phyloP scores from a whole-genome alignment of 257 asterid genomes.

The Ophiorrhiza pumila region DNA sequence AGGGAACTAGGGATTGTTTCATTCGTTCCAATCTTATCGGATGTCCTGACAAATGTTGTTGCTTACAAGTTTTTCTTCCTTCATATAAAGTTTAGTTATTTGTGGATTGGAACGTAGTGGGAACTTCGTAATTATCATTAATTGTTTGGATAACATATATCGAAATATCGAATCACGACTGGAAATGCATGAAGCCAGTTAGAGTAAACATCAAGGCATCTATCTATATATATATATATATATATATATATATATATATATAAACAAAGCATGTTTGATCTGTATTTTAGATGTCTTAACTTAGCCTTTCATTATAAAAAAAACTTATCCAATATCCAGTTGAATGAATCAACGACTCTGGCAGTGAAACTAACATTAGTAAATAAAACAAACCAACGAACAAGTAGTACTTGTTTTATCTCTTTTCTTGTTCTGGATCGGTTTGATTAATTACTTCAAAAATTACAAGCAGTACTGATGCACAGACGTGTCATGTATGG shows the following conservation, averaged over 20 bases:
- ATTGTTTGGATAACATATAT: not conserved
- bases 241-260: too few species aligned
- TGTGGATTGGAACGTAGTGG: not conserved
- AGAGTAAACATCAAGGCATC: not conserved
- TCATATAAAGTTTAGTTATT: not conserved
- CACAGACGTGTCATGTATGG: too few species aligned
- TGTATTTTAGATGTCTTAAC: not conserved
- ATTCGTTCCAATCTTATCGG: too few species aligned
- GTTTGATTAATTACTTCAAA: not conserved
- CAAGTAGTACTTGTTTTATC: not conserved
- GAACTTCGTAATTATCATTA: constrained; percentile 4
- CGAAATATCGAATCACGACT: too few species aligned
- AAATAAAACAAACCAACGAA: constrained; percentile 1
- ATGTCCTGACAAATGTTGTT: constrained; percentile 2
- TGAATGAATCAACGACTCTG: not conserved
- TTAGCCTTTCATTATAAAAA: not conserved
- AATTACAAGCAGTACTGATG: too few species aligned
- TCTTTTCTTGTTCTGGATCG: not conserved
- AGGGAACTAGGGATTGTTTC: too few species aligned
- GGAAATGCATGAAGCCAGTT: not conserved
- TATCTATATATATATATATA: too few species aligned
- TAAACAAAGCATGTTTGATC: too few species aligned
- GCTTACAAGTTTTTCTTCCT: not conserved
- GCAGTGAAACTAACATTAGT: not conserved
- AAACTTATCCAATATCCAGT: not conserved